These are phyloP conservation scores for Astrothelium macrocarpum DNA, from an alignment of 495 filamentous ascomycete species.

Conservation along the genomic window DNA sequence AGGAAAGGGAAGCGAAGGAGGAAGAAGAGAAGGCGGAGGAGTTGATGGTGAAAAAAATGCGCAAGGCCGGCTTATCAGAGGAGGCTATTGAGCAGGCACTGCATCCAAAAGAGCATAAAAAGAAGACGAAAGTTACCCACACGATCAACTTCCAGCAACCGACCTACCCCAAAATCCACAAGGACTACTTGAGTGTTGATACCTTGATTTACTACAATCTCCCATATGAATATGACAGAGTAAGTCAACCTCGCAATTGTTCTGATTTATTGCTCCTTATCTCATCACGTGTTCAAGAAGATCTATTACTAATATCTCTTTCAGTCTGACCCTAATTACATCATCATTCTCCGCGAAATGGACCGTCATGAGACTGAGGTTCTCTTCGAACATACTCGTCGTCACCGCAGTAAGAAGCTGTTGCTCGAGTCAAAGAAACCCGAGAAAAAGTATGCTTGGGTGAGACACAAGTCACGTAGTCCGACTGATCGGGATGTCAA, in stretches of 20 bases:
- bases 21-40: constrained; percentile 38
- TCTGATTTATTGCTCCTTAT: not conserved
- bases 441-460: constrained; percentile 32
- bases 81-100: constrained; percentile 32
- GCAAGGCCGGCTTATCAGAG: constrained; percentile 30
- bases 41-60: constrained; percentile 25
- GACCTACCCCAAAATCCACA: constrained; percentile 33
- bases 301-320: not conserved
- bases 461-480: constrained; percentile 24
- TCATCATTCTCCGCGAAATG: constrained; percentile 36
- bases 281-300: not conserved
- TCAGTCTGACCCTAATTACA: constrained; percentile 29
- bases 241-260: constrained; percentile 17
- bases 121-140: constrained; percentile 24
- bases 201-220: constrained; percentile 34
- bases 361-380: constrained; percentile 32
- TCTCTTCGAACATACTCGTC: constrained; percentile 35
- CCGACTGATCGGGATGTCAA: not conserved
- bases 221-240: constrained; percentile 31
- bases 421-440: constrained; percentile 28
- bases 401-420: constrained; percentile 25
- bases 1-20: constrained; percentile 26
- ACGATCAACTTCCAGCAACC: constrained; percentile 13
- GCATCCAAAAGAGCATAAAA: constrained; percentile 11
- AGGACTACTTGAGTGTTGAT: constrained; percentile 29